A percentile compares a stretch with the other conserved stretches of the same genome.
Conservation (phyloP, 345 rosid species). For the Odontarrhena argentea region DNA sequence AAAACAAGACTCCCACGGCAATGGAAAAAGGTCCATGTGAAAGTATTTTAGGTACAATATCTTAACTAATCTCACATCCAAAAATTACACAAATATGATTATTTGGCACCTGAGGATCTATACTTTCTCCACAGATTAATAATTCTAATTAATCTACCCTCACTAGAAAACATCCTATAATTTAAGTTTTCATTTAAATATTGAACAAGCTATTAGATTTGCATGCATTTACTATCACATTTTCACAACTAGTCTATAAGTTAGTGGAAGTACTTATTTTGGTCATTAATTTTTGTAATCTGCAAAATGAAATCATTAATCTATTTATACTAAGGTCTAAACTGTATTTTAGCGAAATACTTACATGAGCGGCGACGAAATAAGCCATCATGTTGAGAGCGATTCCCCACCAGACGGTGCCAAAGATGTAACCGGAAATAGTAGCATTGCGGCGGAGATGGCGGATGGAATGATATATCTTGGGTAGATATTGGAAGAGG, state of each 20-base stretch:
- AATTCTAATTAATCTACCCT: neutral
- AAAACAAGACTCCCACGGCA: slow-evolving; percentile 29
- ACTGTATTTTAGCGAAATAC: slow-evolving; percentile 23
- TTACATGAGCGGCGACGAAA: slow-evolving; percentile 94
- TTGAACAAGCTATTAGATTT: neutral
- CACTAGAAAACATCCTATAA: neutral
- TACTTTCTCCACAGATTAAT: neutral
- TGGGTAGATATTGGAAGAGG: slow-evolving; percentile 94
- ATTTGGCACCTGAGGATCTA: slow-evolving; percentile 20
- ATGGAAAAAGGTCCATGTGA: slow-evolving; percentile 42
- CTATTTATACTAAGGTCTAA: neutral
- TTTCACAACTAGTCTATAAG: neutral
- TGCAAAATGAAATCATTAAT: neutral
- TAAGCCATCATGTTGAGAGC: slow-evolving; percentile 91
- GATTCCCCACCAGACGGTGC: slow-evolving; percentile 98
- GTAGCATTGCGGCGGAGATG: slow-evolving; percentile 86
- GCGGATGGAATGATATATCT: slow-evolving; percentile 82
- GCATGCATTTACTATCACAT: neutral
- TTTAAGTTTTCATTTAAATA: neutral
- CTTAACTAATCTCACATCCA: slow-evolving; percentile 9
- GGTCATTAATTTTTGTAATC: neutral
- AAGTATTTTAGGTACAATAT: slow-evolving; percentile 15
- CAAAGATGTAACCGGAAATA: slow-evolving; percentile 89
- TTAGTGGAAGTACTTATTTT: neutral
- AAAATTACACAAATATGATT: slow-evolving; percentile 5